A percentile compares a stretch with the other conserved stretches of the same genome.
Evolutionary conservation across 2,329 filamentous ascomycete genomes (phyloP).

Genomic region (Colletotrichum gigasporum): DNA sequence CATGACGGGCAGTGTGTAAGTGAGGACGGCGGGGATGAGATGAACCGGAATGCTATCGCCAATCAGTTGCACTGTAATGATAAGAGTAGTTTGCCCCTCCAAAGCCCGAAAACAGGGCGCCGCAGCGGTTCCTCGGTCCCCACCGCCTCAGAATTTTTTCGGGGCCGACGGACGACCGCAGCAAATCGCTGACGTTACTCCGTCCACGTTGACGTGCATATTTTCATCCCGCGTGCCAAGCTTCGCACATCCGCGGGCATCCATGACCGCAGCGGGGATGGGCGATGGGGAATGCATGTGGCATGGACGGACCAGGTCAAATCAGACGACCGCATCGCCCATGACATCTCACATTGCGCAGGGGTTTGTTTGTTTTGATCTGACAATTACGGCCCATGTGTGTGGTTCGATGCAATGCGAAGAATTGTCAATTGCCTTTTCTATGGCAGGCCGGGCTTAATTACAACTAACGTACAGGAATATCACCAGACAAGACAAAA

Average conservation of each 20-base stretch:
- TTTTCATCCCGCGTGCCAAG: constrained; percentile 8
- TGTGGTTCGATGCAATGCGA: too few species aligned
- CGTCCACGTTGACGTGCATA: constrained; percentile 24
- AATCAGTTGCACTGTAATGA: constrained; percentile 11
- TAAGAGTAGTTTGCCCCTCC: neutral
- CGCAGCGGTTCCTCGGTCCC: neutral
- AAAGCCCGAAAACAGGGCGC: neutral
- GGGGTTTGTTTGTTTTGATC: too few species aligned
- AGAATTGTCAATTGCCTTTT: constrained; percentile 1
- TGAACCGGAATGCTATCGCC: constrained; percentile 18
- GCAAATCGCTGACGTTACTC: constrained; percentile 21
- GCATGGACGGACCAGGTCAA: neutral
- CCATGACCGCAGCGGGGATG: neutral
- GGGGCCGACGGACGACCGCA: constrained; percentile 19
- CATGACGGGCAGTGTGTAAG: constrained; percentile 64
- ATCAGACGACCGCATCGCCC: neutral
- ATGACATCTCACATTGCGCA: neutral
- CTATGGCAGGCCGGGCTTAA: neutral
- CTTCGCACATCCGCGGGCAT: constrained; percentile 1
- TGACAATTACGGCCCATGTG: too few species aligned
- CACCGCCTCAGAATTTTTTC: constrained; percentile 19
- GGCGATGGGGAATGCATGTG: too few species aligned
- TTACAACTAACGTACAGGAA: constrained; percentile 12
- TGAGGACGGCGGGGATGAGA: constrained; percentile 10
- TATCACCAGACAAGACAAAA: neutral